Evolutionary conservation across 2,329 filamentous ascomycete species (phyloP).

Genomic region (Aspergillus sp.): DNA sequence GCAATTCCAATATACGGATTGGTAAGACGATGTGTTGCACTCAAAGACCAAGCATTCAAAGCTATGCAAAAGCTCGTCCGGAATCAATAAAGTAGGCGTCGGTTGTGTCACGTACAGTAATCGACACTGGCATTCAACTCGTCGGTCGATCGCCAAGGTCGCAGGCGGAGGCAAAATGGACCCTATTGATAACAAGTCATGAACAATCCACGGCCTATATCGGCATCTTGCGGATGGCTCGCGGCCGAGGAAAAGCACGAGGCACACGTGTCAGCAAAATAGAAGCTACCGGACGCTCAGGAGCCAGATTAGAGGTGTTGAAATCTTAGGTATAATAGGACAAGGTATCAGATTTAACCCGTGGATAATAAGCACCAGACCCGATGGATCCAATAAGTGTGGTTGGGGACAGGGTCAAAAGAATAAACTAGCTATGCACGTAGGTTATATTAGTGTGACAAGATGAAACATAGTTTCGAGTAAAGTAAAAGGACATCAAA

Average conservation of each 20-base stretch:
- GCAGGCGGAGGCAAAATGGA: not conserved
- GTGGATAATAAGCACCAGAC: not conserved
- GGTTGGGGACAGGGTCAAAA: not conserved
- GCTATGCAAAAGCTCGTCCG: not conserved
- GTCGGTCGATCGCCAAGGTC: not conserved
- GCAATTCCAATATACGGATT: not conserved
- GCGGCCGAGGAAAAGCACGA: not conserved
- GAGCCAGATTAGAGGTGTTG: not conserved
- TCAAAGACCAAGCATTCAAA: not conserved
- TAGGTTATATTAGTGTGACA: not conserved
- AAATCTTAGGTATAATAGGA: not conserved
- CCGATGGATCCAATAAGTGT: not conserved
- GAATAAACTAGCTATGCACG: not conserved
- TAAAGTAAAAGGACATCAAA: not conserved
- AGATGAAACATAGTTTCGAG: not conserved
- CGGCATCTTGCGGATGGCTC: not conserved
- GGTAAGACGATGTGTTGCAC: not conserved
- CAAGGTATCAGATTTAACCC: not conserved
- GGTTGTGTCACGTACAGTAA: not conserved
- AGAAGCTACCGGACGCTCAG: not conserved
- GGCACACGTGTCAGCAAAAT: not conserved
- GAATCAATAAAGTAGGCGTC: not conserved
- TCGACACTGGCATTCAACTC: not conserved
- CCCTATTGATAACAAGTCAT: constrained; percentile 3
- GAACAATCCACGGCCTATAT: not conserved